Evolutionary conservation across 2,329 filamentous ascomycete genomes (phyloP).

Genomic region (Boeremia lycopersici): DNA sequence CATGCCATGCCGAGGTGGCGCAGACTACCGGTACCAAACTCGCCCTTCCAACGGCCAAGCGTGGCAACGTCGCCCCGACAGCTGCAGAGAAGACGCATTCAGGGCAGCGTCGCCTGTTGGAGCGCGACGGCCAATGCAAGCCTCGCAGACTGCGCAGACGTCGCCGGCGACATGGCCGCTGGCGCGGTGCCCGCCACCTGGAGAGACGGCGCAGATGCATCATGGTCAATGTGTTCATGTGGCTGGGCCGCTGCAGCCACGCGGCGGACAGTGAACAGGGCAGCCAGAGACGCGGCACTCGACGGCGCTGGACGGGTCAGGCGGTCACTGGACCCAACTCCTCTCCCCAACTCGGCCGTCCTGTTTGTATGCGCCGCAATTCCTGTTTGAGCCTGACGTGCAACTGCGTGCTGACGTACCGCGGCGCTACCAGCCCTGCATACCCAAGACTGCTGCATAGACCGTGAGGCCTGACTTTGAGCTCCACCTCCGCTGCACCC

Average conservation of each 20-base stretch:
- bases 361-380: neutral
- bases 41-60: neutral
- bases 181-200: no score
- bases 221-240: conserved; percentile 1
- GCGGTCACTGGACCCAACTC: no score
- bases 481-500: conserved; percentile 5
- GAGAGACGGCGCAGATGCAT: conserved; percentile 4
- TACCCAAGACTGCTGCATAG: no score
- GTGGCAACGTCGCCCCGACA: neutral
- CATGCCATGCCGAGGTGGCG: neutral
- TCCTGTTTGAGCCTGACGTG: conserved; percentile 6
- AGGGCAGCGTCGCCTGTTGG: neutral
- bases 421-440: conserved; percentile 7
- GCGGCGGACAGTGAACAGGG: neutral
- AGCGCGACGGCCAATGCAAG: no score
- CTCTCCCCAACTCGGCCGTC: no score
- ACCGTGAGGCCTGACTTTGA: conserved; percentile 12
- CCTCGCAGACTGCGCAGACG: neutral
- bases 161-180: no score
- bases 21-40: neutral
- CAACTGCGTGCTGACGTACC: conserved; percentile 15
- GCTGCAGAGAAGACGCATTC: neutral
- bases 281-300: neutral
- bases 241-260: conserved; percentile 6
- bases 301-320: no score